Conservation (phyloP, 441 rosid genomes). For the Macaranga tanarius region DNA sequence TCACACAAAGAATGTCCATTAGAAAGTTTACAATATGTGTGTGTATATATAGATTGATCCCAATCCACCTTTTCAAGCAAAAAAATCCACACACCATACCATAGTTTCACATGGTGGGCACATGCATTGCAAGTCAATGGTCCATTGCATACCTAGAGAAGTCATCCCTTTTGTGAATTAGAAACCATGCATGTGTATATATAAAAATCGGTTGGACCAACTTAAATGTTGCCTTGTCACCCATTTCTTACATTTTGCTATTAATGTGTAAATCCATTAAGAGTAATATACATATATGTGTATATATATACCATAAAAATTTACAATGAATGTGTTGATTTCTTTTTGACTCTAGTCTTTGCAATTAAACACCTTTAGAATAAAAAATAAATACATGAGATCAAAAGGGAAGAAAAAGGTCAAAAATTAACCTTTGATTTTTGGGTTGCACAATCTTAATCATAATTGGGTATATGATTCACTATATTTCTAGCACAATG, state of each 20-base stretch:
- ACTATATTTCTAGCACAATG: too few relatives aligned
- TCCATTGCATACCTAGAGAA: not conserved
- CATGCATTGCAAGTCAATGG: slow-evolving; percentile 28
- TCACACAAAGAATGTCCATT: slow-evolving; percentile 5
- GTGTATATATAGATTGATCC: not conserved
- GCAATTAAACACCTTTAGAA: too few relatives aligned
- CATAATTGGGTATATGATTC: too few relatives aligned
- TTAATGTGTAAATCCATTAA: too few relatives aligned
- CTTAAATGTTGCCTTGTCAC: not conserved
- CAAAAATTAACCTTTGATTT: too few relatives aligned
- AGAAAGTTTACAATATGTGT: not conserved
- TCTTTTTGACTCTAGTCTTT: too few relatives aligned
- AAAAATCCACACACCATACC: not conserved
- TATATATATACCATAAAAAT: too few relatives aligned
- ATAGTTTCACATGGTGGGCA: slow-evolving; percentile 6
- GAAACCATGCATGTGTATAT: not conserved
- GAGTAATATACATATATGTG: too few relatives aligned
- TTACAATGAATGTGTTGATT: too few relatives aligned
- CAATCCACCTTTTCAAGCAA: slow-evolving; percentile 29
- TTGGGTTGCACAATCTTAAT: too few relatives aligned
- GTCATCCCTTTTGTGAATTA: not conserved
- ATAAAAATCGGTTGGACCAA: slow-evolving; percentile 8
- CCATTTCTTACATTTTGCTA: not conserved
- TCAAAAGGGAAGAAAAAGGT: too few relatives aligned
- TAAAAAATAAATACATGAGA: too few relatives aligned